phyloP scores from a whole-genome alignment of 148 eudicot genomes.

The Dianthus caryophyllus region DNA sequence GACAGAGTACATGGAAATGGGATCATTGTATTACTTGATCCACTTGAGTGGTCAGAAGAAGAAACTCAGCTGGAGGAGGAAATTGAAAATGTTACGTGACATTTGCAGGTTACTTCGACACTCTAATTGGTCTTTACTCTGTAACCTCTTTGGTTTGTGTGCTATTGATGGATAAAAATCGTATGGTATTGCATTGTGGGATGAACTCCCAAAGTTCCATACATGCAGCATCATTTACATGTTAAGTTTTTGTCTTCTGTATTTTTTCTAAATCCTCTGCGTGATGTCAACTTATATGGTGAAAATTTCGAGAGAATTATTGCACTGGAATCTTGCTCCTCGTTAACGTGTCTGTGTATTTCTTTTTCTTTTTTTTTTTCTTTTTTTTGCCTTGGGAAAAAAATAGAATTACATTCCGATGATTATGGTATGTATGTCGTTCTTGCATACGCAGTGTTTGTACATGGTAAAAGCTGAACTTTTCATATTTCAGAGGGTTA shows the following conservation, averaged over 20 bases:
- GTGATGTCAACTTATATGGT: not conserved
- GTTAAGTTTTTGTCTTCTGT: not conserved
- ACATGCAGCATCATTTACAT: not conserved
- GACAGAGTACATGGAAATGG: conserved; percentile 99
- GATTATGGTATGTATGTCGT: not conserved
- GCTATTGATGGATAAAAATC: not conserved
- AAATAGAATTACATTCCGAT: not conserved
- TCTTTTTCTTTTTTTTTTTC: too few species aligned
- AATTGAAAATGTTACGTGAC: conserved; percentile 91
- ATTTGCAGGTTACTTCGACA: conserved; percentile 76
- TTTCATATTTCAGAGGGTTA: conserved; percentile 55
- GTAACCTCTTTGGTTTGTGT: not conserved
- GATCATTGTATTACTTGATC: conserved; percentile 86
- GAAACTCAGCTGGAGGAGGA: conserved; percentile 91
- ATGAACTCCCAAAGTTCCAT: too few species aligned
- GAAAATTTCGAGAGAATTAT: not conserved
- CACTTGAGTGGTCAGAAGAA: conserved; percentile 96
- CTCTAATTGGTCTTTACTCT: not conserved
- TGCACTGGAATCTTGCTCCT: not conserved
- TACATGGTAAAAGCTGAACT: conserved; percentile 18
- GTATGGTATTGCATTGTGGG: too few species aligned
- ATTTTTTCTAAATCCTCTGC: not conserved
- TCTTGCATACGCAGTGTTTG: not conserved
- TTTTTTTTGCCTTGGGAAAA: not conserved
- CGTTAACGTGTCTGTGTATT: not conserved